Conservation (phyloP, 208 protist genomes). For the Herpetomonas samuelpessoai region DNA sequence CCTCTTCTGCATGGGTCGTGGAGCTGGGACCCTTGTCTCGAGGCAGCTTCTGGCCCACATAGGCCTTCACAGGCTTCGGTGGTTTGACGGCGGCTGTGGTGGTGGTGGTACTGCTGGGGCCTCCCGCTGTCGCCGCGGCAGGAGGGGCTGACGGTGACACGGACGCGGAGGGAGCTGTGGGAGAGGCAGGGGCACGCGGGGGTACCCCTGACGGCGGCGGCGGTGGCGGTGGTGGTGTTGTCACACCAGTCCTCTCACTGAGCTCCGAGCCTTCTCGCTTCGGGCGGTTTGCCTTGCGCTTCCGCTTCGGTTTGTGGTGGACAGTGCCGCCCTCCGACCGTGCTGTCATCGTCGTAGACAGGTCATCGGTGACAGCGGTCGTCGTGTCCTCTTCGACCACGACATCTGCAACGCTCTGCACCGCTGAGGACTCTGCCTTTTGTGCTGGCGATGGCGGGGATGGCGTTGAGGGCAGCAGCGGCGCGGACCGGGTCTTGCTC, state of each 20-base stretch:
- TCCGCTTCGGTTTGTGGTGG: neutral
- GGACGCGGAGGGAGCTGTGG: neutral
- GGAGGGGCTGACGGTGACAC: neutral
- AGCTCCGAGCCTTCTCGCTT: neutral
- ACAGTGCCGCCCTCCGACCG: too few species aligned
- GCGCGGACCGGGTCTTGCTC: too few species aligned
- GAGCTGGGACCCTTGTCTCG: too few species aligned
- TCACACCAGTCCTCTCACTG: neutral
- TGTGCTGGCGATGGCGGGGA: neutral
- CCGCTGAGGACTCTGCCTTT: too few species aligned
- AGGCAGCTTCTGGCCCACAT: neutral
- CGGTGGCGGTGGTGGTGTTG: conserved; percentile 1
- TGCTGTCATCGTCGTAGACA: neutral
- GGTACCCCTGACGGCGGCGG: neutral
- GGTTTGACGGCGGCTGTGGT: neutral
- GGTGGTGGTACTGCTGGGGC: neutral
- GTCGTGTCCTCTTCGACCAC: neutral
- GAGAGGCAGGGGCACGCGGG: neutral
- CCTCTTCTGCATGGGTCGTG: too few species aligned
- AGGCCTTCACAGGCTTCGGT: neutral
- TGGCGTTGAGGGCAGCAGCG: too few species aligned
- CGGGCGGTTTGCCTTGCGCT: neutral
- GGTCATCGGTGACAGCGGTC: neutral
- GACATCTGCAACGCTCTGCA: neutral
- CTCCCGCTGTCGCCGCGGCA: neutral